Base-by-base conservation (phyloP, 2,329 filamentous ascomycete genomes). In the Ophioceras dolichostomum region DNA sequence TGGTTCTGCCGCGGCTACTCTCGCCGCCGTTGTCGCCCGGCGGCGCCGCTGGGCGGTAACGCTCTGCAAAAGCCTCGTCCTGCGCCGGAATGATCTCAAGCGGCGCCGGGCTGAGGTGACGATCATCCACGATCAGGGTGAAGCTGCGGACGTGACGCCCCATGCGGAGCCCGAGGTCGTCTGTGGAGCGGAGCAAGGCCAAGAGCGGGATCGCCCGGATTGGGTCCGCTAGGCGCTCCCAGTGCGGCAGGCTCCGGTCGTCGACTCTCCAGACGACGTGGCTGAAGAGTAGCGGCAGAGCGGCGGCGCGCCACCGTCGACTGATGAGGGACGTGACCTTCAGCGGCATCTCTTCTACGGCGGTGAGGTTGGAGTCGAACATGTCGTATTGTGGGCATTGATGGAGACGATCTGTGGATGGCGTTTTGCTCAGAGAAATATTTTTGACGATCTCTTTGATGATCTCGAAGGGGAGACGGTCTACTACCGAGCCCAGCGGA, bases 321-420 rank as follows among this genome's bases (percentile, higher is more conserved):
- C 65, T 75, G 10, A 76, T 67, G 5, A 61, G 50, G 1, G 77
- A 76, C 1, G 68, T 47, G 32, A 60, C 56, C 53, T 83, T 83
- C 30, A 83, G 58, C n/a, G 58, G 49, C 22, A 19, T 14, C 16
- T 18, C 29, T 10, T 14, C 29, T 10, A 17, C 29, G 13, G 29
- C 29, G 16, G 29, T 4, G 29, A 18, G n/a, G 29, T n/a, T n/a
- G n/a, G n/a, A n/a, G n/a, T n/a, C n/a, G n/a, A n/a, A n/a, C n/a
- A n/a, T n/a, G n/a, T n/a, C n/a, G n/a, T n/a, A n/a, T n/a, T n/a
- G n/a, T n/a, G n/a, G n/a, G n/a, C n/a, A n/a, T n/a, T n/a, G n/a
- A n/a, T n/a, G n/a, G n/a, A n/a, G n/a, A n/a, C n/a, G n/a, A n/a
- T n/a, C n/a, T n/a, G n/a, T n/a, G n/a, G n/a, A n/a, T n/a, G n/a